Percentiles rank a stretch among this genome's conserved stretches.
phyloP scores from a whole-genome alignment of 352 stramenopile species.

The Blastocystis sp. region DNA sequence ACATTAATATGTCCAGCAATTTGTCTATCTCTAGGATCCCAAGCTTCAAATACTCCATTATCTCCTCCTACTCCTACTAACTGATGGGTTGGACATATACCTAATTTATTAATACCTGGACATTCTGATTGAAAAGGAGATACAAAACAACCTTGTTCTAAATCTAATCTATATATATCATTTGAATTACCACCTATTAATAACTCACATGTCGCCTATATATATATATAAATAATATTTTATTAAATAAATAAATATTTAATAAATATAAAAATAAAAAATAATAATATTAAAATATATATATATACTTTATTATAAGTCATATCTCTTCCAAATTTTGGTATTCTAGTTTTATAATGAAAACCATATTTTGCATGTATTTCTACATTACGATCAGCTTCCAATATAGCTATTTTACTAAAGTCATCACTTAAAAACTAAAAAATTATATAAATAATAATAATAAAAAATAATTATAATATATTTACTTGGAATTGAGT shows the following conservation, averaged over 20 bases:
- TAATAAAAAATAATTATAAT: too few species aligned
- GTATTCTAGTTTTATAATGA: constrained; percentile 79
- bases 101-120: constrained; percentile 61
- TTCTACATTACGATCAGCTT: constrained; percentile 74
- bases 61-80: constrained; percentile 56
- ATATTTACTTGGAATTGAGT: constrained; percentile 82
- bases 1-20: background rate
- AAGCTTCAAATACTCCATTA: constrained; percentile 40
- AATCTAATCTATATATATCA: constrained; percentile 83
- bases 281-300: too few species aligned
- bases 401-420: constrained; percentile 86
- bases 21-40: constrained; percentile 38
- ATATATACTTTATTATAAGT: constrained; percentile 62
- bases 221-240: too few species aligned
- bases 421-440: constrained; percentile 80
- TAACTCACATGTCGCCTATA: constrained; percentile 72
- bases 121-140: constrained; percentile 55
- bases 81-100: constrained; percentile 66
- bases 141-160: constrained; percentile 86
- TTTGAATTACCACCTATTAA: constrained; percentile 61
- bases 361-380: constrained; percentile 93
- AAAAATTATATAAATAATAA: too few species aligned
- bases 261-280: too few species aligned
- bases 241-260: too few species aligned
- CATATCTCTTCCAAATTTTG: constrained; percentile 86